Evolutionary conservation across 768 basidiomycete species (phyloP).

Genomic region (Rhodotorula sphaerocarpa): DNA sequence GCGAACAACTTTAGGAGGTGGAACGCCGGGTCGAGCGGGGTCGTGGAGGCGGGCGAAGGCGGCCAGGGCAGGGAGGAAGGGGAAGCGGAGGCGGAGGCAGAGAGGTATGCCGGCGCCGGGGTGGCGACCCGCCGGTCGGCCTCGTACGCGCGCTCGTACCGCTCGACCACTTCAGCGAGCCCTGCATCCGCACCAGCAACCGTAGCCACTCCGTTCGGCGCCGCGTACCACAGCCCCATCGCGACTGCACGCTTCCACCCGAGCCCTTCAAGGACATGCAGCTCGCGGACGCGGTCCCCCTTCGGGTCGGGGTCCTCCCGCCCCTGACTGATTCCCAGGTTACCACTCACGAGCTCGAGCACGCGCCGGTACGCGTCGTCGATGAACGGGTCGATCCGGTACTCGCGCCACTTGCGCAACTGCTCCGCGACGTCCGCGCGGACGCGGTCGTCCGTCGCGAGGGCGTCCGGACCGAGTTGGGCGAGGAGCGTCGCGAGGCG

Average conservation of each 20-base stretch:
- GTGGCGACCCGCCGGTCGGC: conserved; percentile 3
- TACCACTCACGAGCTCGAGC: conserved; percentile 75
- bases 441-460: conserved; percentile 58
- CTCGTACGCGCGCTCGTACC: conserved; percentile 23
- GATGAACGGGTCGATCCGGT: conserved; percentile 63
- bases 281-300: conserved; percentile 49
- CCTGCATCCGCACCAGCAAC: neutral
- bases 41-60: conserved; percentile 25
- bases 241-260: conserved; percentile 96
- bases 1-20: conserved; percentile 68
- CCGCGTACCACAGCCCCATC: conserved; percentile 78
- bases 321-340: conserved; percentile 55
- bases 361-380: conserved; percentile 62
- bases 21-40: conserved; percentile 59
- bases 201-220: conserved; percentile 38
- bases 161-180: conserved; percentile 19
- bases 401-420: conserved; percentile 70
- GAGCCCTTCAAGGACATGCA: conserved; percentile 61
- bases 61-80: neutral
- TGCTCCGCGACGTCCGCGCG: conserved; percentile 65
- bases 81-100: neutral
- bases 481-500: conserved; percentile 82
- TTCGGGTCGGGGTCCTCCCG: conserved; percentile 49
- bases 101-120: conserved; percentile 35
- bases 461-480: conserved; percentile 50